Conservation (phyloP, 2,329 filamentous ascomycete species). For the Monosporascus sp. region DNA sequence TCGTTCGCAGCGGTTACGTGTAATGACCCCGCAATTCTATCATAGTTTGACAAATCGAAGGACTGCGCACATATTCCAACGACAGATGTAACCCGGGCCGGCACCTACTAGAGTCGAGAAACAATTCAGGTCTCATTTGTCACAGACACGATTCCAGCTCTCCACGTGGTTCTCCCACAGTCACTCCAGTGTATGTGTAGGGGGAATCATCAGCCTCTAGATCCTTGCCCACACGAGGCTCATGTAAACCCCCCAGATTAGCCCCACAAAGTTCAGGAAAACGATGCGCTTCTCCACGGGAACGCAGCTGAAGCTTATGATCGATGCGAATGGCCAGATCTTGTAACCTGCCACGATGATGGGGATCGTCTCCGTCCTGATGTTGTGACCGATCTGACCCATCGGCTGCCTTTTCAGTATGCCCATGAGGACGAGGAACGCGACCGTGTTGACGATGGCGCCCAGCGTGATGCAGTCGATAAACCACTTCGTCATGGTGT, state of each 20-base stretch:
- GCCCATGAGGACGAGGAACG: constrained; percentile 43
- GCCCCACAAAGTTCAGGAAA: constrained; percentile 42
- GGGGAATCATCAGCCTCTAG: constrained; percentile 11
- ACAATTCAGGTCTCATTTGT: too few species aligned
- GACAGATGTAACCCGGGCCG: too few species aligned
- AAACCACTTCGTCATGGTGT: constrained; percentile 44
- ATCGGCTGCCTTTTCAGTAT: constrained; percentile 35
- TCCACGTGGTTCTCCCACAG: too few species aligned
- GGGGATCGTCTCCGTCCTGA: constrained; percentile 38
- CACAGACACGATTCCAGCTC: too few species aligned
- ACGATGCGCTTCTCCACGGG: constrained; percentile 44
- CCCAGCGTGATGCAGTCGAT: constrained; percentile 44
- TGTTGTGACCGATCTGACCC: constrained; percentile 32
- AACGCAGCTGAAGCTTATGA: constrained; percentile 44
- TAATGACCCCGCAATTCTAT: too few species aligned
- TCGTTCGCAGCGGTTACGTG: too few species aligned
- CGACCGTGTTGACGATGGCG: constrained; percentile 39
- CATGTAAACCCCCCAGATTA: constrained; percentile 48
- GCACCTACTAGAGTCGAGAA: too few species aligned
- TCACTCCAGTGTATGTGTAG: too few species aligned
- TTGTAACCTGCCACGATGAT: constrained; percentile 45
- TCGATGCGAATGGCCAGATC: constrained; percentile 46
- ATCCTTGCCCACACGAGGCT: constrained; percentile 40
- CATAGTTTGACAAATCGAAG: too few species aligned
- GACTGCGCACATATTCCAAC: too few species aligned